A percentile compares a stretch with the other conserved stretches of the same genome.
Conservation (phyloP, 768 basidiomycete genomes). For the Naematelia encephala region DNA sequence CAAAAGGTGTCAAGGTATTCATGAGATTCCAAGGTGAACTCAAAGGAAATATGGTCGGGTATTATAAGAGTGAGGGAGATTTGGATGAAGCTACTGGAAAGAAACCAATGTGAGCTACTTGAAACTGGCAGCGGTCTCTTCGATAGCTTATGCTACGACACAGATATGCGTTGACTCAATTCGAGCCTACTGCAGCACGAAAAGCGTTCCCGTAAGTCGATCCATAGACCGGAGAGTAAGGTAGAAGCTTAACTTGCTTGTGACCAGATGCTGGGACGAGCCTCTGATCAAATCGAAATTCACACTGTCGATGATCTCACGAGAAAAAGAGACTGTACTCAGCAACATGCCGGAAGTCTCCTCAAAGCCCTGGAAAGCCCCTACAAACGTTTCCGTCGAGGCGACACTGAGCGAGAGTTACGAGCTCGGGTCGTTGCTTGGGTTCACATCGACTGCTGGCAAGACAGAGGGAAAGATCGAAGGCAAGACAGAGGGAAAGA, state of each 20-base stretch:
- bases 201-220: constrained; percentile 53
- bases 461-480: constrained; percentile 49
- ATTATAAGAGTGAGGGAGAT: constrained; percentile 38
- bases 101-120: constrained; percentile 57
- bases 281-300: constrained; percentile 79
- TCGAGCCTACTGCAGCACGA: constrained; percentile 86
- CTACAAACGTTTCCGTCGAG: constrained; percentile 34
- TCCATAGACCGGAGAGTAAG: constrained; percentile 57
- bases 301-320: constrained; percentile 72
- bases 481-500: constrained; percentile 42
- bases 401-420: constrained; percentile 34
- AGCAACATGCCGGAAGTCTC: constrained; percentile 79
- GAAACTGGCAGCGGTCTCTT: constrained; percentile 1
- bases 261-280: constrained; percentile 74
- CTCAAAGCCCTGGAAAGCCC: constrained; percentile 55
- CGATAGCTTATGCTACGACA: constrained; percentile 7
- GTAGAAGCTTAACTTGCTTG: background rate
- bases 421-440: constrained; percentile 41
- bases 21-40: constrained; percentile 68
- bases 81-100: constrained; percentile 60
- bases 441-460: constrained; percentile 13
- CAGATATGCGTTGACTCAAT: constrained; percentile 73
- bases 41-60: constrained; percentile 68
- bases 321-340: constrained; percentile 67
- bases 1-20: constrained; percentile 59